Conservation (phyloP, 805 yeast genomes). For the Starmera dryadoides region DNA sequence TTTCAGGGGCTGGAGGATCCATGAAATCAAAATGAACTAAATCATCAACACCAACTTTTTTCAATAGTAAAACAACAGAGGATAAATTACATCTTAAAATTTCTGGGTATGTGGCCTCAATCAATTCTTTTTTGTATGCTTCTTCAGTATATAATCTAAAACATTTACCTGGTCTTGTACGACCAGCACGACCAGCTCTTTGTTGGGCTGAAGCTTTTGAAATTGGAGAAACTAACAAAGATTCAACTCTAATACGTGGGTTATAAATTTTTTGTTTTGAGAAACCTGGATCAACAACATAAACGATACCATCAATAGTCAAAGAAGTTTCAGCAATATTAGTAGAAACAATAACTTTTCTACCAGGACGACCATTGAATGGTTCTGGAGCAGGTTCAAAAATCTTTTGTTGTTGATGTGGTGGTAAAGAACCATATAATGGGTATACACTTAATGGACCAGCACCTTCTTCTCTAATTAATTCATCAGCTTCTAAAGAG, state of each 20-base stretch:
- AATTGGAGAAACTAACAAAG: conserved; percentile 88
- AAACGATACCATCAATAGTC: conserved; percentile 95
- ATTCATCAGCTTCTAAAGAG: conserved; percentile 79
- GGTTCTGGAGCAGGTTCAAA: conserved; percentile 82
- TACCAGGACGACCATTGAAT: conserved; percentile 83
- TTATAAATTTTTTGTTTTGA: conserved; percentile 95
- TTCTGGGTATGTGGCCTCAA: conserved; percentile 95
- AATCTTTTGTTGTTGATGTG: conserved; percentile 88
- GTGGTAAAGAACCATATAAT: conserved; percentile 93
- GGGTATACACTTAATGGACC: conserved; percentile 92
- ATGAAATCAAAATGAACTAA: conserved; percentile 96
- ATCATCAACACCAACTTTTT: conserved; percentile 92
- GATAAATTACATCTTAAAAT: conserved; percentile 86
- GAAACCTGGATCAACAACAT: conserved; percentile 96
- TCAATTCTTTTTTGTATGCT: conserved; percentile 87
- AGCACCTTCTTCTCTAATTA: conserved; percentile 80
- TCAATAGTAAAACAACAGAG: conserved; percentile 85
- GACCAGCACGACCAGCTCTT: conserved; percentile 99
- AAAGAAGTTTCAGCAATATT: conserved; percentile 97
- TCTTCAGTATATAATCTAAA: conserved; percentile 95
- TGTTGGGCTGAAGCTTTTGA: conserved; percentile 98
- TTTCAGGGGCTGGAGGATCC: conserved; percentile 99
- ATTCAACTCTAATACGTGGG: conserved; percentile 93
- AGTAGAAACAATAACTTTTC: conserved; percentile 88
- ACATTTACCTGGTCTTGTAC: conserved; percentile 97